Evolutionary conservation across 345 rosid species (phyloP).

Genomic region (Citrus hindsii): DNA sequence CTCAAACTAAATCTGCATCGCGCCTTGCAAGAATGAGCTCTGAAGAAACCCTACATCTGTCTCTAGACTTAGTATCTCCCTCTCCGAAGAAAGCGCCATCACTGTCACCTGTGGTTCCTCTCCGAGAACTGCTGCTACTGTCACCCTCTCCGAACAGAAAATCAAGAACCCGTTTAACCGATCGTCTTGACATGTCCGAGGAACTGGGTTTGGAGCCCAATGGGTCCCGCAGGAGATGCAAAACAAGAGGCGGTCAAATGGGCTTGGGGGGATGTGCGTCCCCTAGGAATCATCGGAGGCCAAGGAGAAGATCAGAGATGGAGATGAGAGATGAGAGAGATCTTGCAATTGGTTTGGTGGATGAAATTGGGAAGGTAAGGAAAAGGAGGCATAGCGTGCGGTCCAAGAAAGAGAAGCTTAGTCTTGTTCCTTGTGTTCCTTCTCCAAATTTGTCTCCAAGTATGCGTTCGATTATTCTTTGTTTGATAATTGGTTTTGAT

Average conservation of each 20-base stretch:
- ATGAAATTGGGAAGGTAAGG: slow-evolving; percentile 47
- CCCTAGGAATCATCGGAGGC: slow-evolving; percentile 55
- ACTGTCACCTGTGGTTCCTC: slow-evolving; percentile 45
- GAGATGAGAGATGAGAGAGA: slow-evolving; percentile 73
- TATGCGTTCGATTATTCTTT: slow-evolving; percentile 20
- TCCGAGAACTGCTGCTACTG: slow-evolving; percentile 57
- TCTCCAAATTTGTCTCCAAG: slow-evolving; percentile 47
- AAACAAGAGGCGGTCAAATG: slow-evolving; percentile 46
- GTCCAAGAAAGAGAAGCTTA: slow-evolving; percentile 71
- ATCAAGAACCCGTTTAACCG: slow-evolving; percentile 63
- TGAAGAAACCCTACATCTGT: slow-evolving; percentile 26
- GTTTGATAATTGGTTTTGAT: background rate
- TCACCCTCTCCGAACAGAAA: slow-evolving; percentile 63
- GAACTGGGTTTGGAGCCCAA: slow-evolving; percentile 41
- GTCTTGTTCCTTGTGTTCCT: slow-evolving; percentile 39
- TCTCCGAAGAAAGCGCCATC: slow-evolving; percentile 47
- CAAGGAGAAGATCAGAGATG: slow-evolving; percentile 57
- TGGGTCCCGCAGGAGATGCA: slow-evolving; percentile 56
- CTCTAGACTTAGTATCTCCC: slow-evolving; percentile 45
- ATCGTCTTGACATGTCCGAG: slow-evolving; percentile 58
- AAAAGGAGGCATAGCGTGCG: slow-evolving; percentile 52
- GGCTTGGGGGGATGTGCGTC: slow-evolving; percentile 43
- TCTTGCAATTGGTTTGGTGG: slow-evolving; percentile 26
- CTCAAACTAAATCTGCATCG: slow-evolving; percentile 59
- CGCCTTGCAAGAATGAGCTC: slow-evolving; percentile 50